Conservation (phyloP, 768 basidiomycete species). For the Neoboletus subvelutipes region DNA sequence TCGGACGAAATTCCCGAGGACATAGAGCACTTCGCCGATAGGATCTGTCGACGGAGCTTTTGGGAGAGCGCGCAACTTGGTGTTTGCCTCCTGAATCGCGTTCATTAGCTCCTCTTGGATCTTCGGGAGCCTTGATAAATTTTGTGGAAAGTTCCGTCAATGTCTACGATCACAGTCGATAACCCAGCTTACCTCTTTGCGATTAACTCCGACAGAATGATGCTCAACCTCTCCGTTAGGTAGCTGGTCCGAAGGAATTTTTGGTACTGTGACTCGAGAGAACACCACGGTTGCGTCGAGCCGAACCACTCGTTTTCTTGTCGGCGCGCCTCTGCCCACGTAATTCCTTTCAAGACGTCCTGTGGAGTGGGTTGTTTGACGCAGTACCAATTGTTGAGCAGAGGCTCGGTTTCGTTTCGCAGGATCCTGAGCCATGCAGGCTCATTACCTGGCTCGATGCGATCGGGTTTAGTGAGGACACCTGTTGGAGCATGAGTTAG, state of each 20-base stretch:
- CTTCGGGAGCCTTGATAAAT: slow-evolving; percentile 50
- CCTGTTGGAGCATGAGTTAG: slow-evolving; percentile 2
- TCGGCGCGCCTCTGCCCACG: slow-evolving; percentile 60
- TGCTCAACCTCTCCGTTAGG: slow-evolving; percentile 57
- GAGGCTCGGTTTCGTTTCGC: slow-evolving; percentile 45
- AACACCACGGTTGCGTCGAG: slow-evolving; percentile 50
- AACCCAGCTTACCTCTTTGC: slow-evolving; percentile 47
- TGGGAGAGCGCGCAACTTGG: slow-evolving; percentile 38
- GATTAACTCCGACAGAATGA: slow-evolving; percentile 62
- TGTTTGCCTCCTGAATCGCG: slow-evolving; percentile 41
- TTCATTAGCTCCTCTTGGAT: slow-evolving; percentile 58
- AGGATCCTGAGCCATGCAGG: slow-evolving; percentile 56
- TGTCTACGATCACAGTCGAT: background rate
- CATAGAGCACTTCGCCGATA: slow-evolving; percentile 50
- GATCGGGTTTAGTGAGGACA: slow-evolving; percentile 67
- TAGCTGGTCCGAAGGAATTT: slow-evolving; percentile 55
- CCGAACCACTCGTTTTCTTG: slow-evolving; percentile 61
- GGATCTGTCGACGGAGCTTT: slow-evolving; percentile 56
- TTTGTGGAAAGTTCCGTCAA: background rate
- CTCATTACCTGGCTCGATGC: slow-evolving; percentile 37
- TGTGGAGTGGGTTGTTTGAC: slow-evolving; percentile 41
- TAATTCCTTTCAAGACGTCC: slow-evolving; percentile 22
- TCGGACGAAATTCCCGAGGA: slow-evolving; percentile 47
- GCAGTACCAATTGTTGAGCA: slow-evolving; percentile 35
- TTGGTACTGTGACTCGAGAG: slow-evolving; percentile 49